Evolutionary conservation across 139 green algal genomes (phyloP).

Genomic region (Spirogloea muscicola): DNA sequence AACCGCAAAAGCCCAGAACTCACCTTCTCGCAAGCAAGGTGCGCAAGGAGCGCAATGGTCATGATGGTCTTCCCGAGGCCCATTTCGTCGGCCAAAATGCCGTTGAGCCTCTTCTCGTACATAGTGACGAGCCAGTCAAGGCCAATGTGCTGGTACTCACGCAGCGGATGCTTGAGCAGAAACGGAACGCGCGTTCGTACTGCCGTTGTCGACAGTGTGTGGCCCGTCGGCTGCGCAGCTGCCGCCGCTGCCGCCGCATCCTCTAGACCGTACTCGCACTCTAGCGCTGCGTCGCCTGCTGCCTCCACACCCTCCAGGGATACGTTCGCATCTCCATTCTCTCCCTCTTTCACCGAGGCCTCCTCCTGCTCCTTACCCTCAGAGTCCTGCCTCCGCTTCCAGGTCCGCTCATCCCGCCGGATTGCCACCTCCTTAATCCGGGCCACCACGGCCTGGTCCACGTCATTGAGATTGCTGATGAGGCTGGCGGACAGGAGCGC

Average conservation of each 20-base stretch:
- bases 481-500: too few species aligned
- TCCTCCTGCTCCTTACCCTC: background rate
- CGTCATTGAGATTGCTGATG: too few species aligned
- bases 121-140: constrained; percentile 97
- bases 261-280: constrained; percentile 26
- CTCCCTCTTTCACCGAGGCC: background rate
- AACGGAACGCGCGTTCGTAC: constrained; percentile 73
- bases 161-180: constrained; percentile 81
- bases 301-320: background rate
- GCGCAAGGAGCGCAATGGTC: constrained; percentile 88
- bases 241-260: constrained; percentile 47
- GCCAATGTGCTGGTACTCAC: constrained; percentile 95
- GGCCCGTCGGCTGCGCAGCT: constrained; percentile 66
- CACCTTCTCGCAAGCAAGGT: constrained; percentile 85
- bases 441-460: too few species aligned
- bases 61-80: constrained; percentile 93
- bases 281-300: too few species aligned
- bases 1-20: too few species aligned
- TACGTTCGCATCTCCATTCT: background rate
- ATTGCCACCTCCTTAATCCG: too few species aligned
- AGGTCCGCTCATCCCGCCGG: too few species aligned
- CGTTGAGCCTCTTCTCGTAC: constrained; percentile 85
- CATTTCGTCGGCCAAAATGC: constrained; percentile 92
- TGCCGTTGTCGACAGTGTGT: constrained; percentile 70
- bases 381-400: too few species aligned